Conservation (phyloP, 495 filamentous ascomycete genomes). For the Peziza echinospora region DNA sequence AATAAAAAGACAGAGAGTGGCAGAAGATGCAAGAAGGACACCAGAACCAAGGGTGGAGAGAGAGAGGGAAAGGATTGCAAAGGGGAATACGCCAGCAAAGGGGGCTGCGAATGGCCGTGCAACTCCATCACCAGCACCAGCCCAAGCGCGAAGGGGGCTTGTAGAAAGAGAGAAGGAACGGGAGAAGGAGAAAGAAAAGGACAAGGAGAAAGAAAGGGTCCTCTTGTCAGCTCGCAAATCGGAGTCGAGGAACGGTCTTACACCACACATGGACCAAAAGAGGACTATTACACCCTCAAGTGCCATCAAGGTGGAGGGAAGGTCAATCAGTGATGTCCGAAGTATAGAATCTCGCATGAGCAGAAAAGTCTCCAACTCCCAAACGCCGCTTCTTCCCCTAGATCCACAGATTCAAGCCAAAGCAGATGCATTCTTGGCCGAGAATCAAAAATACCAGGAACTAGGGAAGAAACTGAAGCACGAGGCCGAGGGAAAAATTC, state of each 20-base stretch:
- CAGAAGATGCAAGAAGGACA: neutral
- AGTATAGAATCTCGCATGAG: conserved; percentile 9
- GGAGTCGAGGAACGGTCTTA: neutral
- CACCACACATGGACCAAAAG: neutral
- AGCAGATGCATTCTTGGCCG: neutral
- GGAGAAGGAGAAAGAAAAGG: neutral
- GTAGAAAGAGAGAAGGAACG: neutral
- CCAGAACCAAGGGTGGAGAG: neutral
- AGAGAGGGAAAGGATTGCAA: neutral
- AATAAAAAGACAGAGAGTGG: too few relatives aligned
- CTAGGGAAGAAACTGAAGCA: conserved; percentile 12
- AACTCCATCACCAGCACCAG: too few relatives aligned
- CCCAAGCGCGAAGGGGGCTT: too few relatives aligned
- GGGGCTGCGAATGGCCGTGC: too few relatives aligned
- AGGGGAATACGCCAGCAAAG: neutral
- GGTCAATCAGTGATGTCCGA: conserved; percentile 8
- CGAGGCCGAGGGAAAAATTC: conserved; percentile 15
- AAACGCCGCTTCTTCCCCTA: neutral
- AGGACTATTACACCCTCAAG: conserved; percentile 3
- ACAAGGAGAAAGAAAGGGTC: neutral
- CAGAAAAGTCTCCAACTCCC: conserved; percentile 7
- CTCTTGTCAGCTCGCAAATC: too few relatives aligned
- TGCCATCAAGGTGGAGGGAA: conserved; percentile 13
- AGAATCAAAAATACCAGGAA: conserved; percentile 9
- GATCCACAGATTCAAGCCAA: neutral